Conservation (phyloP, 768 basidiomycete species). For the Boletus sp. region DNA sequence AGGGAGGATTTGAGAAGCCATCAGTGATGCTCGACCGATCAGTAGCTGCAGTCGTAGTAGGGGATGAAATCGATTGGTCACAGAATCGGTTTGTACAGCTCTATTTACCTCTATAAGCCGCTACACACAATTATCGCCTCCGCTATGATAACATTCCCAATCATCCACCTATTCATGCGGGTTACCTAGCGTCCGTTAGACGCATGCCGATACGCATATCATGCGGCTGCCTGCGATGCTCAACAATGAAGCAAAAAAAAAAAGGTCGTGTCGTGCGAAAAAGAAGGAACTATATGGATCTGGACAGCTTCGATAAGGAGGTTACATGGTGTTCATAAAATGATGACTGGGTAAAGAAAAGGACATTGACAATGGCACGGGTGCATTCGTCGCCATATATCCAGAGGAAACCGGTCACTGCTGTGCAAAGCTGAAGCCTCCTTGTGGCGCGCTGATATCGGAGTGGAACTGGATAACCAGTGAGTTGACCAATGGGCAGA, state of each 20-base stretch:
- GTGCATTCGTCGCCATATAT: slow-evolving; percentile 4
- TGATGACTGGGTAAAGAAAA: slow-evolving; percentile 14
- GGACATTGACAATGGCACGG: background rate
- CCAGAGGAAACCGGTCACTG: slow-evolving; percentile 33
- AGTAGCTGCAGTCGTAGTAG: slow-evolving; percentile 4
- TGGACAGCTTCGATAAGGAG: slow-evolving; percentile 10
- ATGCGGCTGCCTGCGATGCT: slow-evolving; percentile 20
- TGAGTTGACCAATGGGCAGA: slow-evolving; percentile 4
- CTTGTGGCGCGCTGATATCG: slow-evolving; percentile 85
- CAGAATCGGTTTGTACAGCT: slow-evolving; percentile 7
- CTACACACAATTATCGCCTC: slow-evolving; percentile 17
- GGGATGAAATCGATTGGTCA: background rate
- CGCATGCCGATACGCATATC: slow-evolving; percentile 25
- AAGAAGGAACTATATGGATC: slow-evolving; percentile 14
- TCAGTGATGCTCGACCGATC: slow-evolving; percentile 30
- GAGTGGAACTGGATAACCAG: slow-evolving; percentile 63
- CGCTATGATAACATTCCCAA: slow-evolving; percentile 22
- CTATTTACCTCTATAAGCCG: slow-evolving; percentile 6
- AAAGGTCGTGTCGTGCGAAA: slow-evolving; percentile 11
- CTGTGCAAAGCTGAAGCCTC: slow-evolving; percentile 93
- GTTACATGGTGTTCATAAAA: slow-evolving; percentile 24
- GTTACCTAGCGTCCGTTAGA: slow-evolving; percentile 34
- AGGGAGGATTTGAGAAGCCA: slow-evolving; percentile 95
- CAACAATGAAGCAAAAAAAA: slow-evolving; percentile 23
- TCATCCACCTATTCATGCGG: slow-evolving; percentile 21